These are phyloP conservation scores for Telfairia occidentalis DNA, from an alignment of 331 rosid genomes.

Conservation along the genomic window DNA sequence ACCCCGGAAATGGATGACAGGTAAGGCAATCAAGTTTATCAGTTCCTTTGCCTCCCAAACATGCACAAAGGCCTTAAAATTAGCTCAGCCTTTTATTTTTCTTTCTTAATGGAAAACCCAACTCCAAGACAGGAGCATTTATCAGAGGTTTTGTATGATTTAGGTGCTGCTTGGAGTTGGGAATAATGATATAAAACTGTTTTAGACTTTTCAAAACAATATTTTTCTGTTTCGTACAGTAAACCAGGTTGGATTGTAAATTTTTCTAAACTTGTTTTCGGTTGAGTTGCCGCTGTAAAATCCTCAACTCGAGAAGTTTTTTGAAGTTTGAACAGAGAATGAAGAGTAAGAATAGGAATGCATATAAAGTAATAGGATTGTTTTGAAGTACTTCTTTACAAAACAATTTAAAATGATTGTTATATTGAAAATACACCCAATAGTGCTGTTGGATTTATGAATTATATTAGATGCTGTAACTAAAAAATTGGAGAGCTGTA, in stretches of 20 bases:
- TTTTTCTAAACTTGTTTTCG: not conserved
- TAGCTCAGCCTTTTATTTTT: not conserved
- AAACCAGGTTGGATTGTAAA: constrained; percentile 4
- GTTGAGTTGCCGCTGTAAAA: not conserved
- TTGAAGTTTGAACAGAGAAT: not conserved
- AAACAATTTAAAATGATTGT: not conserved
- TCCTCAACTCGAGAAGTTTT: not conserved
- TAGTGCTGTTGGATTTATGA: not conserved
- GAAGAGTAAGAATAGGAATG: not conserved
- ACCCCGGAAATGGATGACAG: constrained; percentile 10
- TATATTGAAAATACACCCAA: not conserved
- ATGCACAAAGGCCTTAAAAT: constrained; percentile 1
- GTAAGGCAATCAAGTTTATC: constrained; percentile 6
- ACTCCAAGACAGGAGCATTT: constrained; percentile 1
- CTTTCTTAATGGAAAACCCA: constrained; percentile 1
- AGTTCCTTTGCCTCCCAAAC: constrained; percentile 1
- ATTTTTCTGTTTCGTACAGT: not conserved
- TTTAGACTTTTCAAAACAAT: not conserved
- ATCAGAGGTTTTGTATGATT: constrained; percentile 5
- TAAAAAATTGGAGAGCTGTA: not conserved
- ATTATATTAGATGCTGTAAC: not conserved
- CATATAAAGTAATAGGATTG: not conserved
- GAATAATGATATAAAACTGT: constrained; percentile 3
- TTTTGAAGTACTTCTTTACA: not conserved
- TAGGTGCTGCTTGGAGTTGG: not conserved